A percentile compares a stretch with the other conserved stretches of the same genome.
Conservation (phyloP, 2,329 filamentous ascomycete species). For the Lizonia empirigonia region DNA sequence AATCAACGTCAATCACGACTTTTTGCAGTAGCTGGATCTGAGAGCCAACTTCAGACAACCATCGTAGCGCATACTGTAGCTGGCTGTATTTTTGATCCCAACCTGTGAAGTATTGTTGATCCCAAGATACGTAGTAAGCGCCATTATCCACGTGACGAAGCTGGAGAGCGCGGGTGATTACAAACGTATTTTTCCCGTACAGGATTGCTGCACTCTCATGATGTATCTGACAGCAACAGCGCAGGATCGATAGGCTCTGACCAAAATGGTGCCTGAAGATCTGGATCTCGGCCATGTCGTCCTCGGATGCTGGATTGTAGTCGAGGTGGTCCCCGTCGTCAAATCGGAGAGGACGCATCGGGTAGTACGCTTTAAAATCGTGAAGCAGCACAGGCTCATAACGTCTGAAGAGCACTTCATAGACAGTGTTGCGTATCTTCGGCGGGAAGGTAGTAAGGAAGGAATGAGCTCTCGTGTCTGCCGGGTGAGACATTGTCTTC, state of each 20-base stretch:
- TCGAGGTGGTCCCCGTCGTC: not conserved
- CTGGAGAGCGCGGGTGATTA: not conserved
- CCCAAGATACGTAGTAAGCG: no score
- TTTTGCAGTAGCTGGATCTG: no score
- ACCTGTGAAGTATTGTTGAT: no score
- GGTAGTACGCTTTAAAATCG: not conserved
- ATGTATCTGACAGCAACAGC: conserved; percentile 14
- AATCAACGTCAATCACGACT: no score
- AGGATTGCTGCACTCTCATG: conserved; percentile 3
- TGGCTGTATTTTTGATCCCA: no score
- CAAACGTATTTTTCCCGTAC: conserved; percentile 9
- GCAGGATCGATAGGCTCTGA: not conserved
- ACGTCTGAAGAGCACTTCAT: conserved; percentile 15
- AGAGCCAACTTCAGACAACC: no score
- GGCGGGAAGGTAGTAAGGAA: conserved; percentile 14
- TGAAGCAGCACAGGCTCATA: conserved; percentile 12
- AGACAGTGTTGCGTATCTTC: conserved; percentile 18
- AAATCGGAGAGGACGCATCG: not conserved
- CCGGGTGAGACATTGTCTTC: not conserved
- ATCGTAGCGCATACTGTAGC: no score
- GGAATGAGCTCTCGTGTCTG: conserved; percentile 3
- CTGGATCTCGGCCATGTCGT: not conserved
- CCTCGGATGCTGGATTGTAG: not conserved
- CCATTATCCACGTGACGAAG: no score
- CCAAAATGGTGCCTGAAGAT: not conserved